A percentile compares a stretch with the other conserved stretches of the same genome.
phyloP scores from a whole-genome alignment of 495 filamentous ascomycete genomes.

The Penicillium samsonianum region DNA sequence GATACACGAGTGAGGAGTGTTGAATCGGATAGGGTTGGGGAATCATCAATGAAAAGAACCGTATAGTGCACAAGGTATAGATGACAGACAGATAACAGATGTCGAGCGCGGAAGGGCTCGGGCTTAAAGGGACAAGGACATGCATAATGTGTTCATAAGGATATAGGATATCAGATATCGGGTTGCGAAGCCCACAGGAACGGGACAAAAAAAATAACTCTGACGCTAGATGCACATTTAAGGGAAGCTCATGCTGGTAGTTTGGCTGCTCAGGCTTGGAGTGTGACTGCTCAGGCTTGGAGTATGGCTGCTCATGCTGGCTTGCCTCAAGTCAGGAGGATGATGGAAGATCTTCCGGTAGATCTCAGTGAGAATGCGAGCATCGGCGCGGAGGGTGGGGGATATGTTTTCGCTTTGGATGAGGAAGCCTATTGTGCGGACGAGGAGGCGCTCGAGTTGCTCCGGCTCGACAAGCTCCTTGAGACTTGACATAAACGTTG shows the following conservation, averaged over 20 bases:
- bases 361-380: slow-evolving; percentile 64
- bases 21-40: slow-evolving; percentile 1
- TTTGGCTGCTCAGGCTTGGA: not conserved
- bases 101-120: not conserved
- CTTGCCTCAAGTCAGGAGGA: slow-evolving; percentile 21
- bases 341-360: slow-evolving; percentile 53
- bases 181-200: not conserved
- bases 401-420: slow-evolving; percentile 60
- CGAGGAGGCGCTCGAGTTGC: slow-evolving; percentile 50
- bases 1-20: not conserved
- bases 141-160: slow-evolving; percentile 9
- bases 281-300: slow-evolving; percentile 16
- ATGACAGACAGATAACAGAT: slow-evolving; percentile 6
- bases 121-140: slow-evolving; percentile 2
- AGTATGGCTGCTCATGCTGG: slow-evolving; percentile 4
- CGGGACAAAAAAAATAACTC: not conserved
- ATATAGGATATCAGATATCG: not conserved
- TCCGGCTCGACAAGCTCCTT: slow-evolving; percentile 50
- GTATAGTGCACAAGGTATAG: slow-evolving; percentile 11
- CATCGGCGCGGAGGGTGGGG: slow-evolving; percentile 65
- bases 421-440: slow-evolving; percentile 72
- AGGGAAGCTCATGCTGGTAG: slow-evolving; percentile 6
- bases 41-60: slow-evolving; percentile 3
- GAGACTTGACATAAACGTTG: slow-evolving; percentile 67
- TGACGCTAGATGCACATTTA: slow-evolving; percentile 9